Evolutionary conservation across 2,329 filamentous ascomycete species (phyloP), one percentile per base, ranked within the genome.

Genomic region (Stagonosporopsis cucurbitacearum): DNA sequence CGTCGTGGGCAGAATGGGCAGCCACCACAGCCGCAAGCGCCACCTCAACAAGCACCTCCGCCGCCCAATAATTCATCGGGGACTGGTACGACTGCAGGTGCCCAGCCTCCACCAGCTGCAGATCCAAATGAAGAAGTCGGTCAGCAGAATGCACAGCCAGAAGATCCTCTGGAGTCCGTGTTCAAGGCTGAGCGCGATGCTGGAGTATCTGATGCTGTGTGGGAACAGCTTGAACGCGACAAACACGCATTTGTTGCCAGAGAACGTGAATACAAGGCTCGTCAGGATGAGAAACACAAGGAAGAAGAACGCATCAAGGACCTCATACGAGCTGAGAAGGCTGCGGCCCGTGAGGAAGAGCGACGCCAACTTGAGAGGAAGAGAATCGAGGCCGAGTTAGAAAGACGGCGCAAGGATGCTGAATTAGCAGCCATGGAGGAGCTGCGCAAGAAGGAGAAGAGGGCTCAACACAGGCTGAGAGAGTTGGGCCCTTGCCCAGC

Each of bases 211-310:
- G 85, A 89, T 43, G 82, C 73, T 6, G 74, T 84, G 1, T 90
- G 87, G 88, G 73, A 80, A 1, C 83, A 88, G 61, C 81, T 90
- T 0, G 79, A 86, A 56, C 64, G 56, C 1, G 84, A 88, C 69
- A 69, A 65, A 59, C 66, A 47, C 50, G 71, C 58, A n/a, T 65
- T 67, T 30, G 57, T 73, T 1, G 71, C 72, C 0, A 73, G 72
- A 0, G 70, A 70, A 40, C 51, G 59, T 17, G 75, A 82, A 7
- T 65, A 69, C 3, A 74, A 79, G 23, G 74, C 79, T 8, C 45
- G 65, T 0, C 62, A 69, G 40, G 50, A 67, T 49, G 64, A 69
- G 23, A 66, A 66, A 47, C 57, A 36, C 12, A 28, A 64, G 33
- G 57, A 68, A 39, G 64, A 64, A 44, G 30, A 64, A 40, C 53